A percentile compares a stretch with the other conserved stretches of the same genome.
These are phyloP conservation scores for Geotrichum aggregatum DNA, from an alignment of 1,139 yeast species.

Conservation along the genomic window DNA sequence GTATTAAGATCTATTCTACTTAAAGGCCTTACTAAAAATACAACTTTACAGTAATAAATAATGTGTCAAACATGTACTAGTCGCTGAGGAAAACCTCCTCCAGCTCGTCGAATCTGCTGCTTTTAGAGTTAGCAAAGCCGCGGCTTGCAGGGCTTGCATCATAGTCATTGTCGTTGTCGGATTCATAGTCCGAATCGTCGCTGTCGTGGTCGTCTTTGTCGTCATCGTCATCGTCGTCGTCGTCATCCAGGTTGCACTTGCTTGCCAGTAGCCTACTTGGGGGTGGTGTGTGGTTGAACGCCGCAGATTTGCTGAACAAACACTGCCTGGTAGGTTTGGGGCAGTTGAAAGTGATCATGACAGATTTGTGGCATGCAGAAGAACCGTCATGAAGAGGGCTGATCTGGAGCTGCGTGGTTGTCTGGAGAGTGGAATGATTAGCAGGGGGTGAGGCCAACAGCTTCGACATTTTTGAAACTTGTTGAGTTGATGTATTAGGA, in stretches of 20 bases:
- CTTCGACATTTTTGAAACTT: not conserved
- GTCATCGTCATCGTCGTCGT: slow-evolving; percentile 15
- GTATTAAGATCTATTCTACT: too few relatives aligned
- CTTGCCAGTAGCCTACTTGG: slow-evolving; percentile 6
- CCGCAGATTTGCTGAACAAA: slow-evolving; percentile 14
- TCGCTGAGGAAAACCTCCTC: slow-evolving; percentile 17
- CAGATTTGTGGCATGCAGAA: not conserved
- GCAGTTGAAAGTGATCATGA: slow-evolving; percentile 15
- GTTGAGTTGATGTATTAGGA: too few relatives aligned
- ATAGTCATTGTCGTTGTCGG: slow-evolving; percentile 1
- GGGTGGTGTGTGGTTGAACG: slow-evolving; percentile 19
- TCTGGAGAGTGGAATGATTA: not conserved
- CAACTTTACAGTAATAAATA: not conserved
- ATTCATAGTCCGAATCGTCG: slow-evolving; percentile 7
- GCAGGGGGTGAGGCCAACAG: not conserved
- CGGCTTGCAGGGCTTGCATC: not conserved
- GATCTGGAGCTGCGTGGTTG: not conserved
- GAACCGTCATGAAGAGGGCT: not conserved
- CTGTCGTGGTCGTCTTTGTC: slow-evolving; percentile 14
- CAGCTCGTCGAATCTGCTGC: not conserved
- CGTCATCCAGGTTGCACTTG: slow-evolving; percentile 4
- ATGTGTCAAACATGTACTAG: not conserved
- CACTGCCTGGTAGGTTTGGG: slow-evolving; percentile 15
- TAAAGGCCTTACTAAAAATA: too few relatives aligned
- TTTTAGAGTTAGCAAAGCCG: not conserved